A percentile compares a stretch with the other conserved stretches of the same genome.
Conservation (phyloP, 139 green algal species). For the Chlorella sorokiniana region DNA sequence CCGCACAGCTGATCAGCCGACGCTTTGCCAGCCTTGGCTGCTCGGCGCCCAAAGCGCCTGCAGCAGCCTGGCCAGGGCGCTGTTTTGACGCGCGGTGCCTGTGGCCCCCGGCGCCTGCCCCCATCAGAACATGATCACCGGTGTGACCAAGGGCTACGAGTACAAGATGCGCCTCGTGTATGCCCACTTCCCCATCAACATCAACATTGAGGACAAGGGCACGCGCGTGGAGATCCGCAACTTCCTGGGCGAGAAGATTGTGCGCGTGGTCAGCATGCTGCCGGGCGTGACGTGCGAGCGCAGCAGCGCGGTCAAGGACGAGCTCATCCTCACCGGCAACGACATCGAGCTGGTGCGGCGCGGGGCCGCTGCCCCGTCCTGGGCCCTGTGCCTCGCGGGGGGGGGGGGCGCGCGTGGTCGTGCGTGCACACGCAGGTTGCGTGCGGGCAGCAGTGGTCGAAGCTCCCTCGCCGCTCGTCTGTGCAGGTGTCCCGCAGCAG, state of each 20-base stretch:
- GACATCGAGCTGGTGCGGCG: conserved; percentile 97
- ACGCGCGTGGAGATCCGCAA: conserved; percentile 94
- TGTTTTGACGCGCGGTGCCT: neutral
- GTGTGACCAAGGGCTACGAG: conserved; percentile 88
- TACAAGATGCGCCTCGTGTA: conserved; percentile 99
- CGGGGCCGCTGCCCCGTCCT: too few relatives aligned
- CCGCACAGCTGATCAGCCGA: too few relatives aligned
- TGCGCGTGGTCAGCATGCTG: conserved; percentile 94
- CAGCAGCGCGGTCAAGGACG: conserved; percentile 91
- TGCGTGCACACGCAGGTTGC: too few relatives aligned
- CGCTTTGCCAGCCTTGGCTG: too few relatives aligned
- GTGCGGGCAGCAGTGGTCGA: too few relatives aligned
- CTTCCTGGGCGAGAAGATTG: conserved; percentile 99
- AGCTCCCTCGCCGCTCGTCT: too few relatives aligned
- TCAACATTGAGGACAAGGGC: conserved; percentile 85
- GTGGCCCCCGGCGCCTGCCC: neutral
- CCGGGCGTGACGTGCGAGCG: conserved; percentile 82
- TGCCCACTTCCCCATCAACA: conserved; percentile 99
- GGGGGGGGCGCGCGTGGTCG: too few relatives aligned
- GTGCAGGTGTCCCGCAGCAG: conserved; percentile 79
- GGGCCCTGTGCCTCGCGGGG: too few relatives aligned
- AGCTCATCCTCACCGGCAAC: conserved; percentile 95
- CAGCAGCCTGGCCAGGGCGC: too few relatives aligned
- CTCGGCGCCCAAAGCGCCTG: too few relatives aligned
- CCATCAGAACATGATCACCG: conserved; percentile 71